Conservation (phyloP, 139 green algal genomes). For the Spirogloea muscicola region DNA sequence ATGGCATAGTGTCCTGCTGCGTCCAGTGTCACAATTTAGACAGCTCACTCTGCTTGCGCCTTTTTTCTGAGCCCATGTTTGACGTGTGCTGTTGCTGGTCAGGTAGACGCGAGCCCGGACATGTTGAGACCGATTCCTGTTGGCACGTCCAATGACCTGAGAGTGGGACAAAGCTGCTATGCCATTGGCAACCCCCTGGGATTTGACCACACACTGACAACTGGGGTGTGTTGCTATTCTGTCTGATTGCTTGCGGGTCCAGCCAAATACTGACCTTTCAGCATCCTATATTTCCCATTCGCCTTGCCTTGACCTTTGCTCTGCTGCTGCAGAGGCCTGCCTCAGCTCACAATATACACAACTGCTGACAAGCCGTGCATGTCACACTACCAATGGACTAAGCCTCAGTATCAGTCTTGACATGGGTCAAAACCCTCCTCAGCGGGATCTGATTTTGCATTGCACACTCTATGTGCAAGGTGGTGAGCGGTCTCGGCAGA, state of each 20-base stretch:
- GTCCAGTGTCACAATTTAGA: too few species aligned
- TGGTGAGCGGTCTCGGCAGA: constrained; percentile 49
- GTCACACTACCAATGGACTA: neutral
- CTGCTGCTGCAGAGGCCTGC: neutral
- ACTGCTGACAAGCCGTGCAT: neutral
- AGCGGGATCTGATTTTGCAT: neutral
- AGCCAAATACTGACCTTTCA: too few species aligned
- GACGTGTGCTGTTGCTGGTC: too few species aligned
- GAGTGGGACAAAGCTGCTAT: constrained; percentile 56
- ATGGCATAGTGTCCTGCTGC: too few species aligned
- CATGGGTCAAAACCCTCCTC: neutral
- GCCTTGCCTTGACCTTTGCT: neutral
- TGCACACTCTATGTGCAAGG: constrained; percentile 17
- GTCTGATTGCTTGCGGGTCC: too few species aligned
- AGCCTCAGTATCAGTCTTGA: neutral
- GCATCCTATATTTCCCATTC: neutral
- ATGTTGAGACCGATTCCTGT: constrained; percentile 29
- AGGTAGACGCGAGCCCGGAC: constrained; percentile 25
- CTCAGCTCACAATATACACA: neutral
- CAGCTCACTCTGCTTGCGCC: too few species aligned
- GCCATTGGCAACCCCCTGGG: constrained; percentile 62
- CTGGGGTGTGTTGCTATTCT: constrained; percentile 51
- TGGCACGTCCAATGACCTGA: constrained; percentile 36
- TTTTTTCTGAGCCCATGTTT: too few species aligned
- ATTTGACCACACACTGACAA: constrained; percentile 57